phyloP scores from a whole-genome alignment of 371 early-diverging fungal genomes.

The Phascolomyces articulosus region DNA sequence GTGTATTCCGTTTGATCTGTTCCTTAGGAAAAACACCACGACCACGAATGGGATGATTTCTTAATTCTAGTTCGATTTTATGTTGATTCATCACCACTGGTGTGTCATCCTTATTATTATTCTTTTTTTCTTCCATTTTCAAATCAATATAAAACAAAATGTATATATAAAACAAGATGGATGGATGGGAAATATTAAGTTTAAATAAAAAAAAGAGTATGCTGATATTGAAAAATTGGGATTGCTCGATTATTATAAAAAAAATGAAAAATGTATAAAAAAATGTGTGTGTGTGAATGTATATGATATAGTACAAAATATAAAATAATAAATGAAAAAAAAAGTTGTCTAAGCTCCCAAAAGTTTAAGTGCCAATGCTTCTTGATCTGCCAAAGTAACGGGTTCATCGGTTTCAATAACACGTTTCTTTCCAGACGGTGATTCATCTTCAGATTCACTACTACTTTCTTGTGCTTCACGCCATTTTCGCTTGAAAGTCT shows the following conservation, averaged over 20 bases:
- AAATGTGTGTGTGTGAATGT: neutral
- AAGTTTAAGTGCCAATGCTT: conserved; percentile 62
- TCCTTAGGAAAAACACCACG: conserved; percentile 62
- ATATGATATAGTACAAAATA: too few relatives aligned
- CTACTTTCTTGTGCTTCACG: conserved; percentile 32
- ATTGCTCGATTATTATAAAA: too few relatives aligned
- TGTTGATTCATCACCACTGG: conserved; percentile 18
- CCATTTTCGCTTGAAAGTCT: conserved; percentile 40
- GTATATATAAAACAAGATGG: too few relatives aligned
- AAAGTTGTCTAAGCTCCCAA: conserved; percentile 32
- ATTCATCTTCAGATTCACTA: conserved; percentile 34
- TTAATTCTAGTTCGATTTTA: conserved; percentile 40
- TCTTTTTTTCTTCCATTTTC: neutral
- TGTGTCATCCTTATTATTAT: neutral
- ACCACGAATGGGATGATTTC: conserved; percentile 54
- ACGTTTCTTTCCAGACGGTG: conserved; percentile 50
- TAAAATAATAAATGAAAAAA: neutral
- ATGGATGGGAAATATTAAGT: neutral
- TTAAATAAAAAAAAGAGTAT: neutral
- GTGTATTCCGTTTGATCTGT: conserved; percentile 41
- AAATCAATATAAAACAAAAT: neutral
- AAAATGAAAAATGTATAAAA: neutral
- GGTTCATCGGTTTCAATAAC: conserved; percentile 67
- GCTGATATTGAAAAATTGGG: neutral
- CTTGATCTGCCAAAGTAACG: conserved; percentile 67